Evolutionary conservation across 2,329 filamentous ascomycete species (phyloP).

Genomic region (Talaromyces sp.): DNA sequence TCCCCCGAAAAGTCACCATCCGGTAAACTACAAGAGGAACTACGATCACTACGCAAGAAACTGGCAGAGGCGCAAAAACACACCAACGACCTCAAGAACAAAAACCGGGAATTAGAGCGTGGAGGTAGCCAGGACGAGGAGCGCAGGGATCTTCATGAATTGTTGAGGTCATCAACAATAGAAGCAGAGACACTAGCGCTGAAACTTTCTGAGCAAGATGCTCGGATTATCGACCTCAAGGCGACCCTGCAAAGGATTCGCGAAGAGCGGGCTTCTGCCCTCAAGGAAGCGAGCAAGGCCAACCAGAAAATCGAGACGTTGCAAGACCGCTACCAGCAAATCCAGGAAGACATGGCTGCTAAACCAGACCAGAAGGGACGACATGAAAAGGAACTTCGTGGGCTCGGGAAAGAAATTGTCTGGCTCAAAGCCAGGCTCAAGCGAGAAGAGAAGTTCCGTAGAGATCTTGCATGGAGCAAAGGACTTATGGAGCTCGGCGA

Average conservation of each 20-base stretch:
- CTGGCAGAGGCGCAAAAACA: conserved; percentile 57
- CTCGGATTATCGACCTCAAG: conserved; percentile 53
- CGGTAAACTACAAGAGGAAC: conserved; percentile 45
- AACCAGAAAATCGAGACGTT: conserved; percentile 41
- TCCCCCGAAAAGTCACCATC: conserved; percentile 51
- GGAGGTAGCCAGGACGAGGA: conserved; percentile 44
- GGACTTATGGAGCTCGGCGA: conserved; percentile 79
- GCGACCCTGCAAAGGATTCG: conserved; percentile 60
- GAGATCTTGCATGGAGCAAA: conserved; percentile 81
- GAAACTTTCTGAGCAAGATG: conserved; percentile 64
- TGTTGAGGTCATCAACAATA: conserved; percentile 43
- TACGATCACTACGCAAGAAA: conserved; percentile 56
- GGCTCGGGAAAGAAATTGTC: conserved; percentile 81
- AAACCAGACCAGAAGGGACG: conserved; percentile 40
- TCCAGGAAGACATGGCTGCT: conserved; percentile 39
- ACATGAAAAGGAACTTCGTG: conserved; percentile 64
- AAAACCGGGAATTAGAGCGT: conserved; percentile 47
- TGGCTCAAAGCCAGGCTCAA: conserved; percentile 79
- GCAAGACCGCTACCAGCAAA: conserved; percentile 60
- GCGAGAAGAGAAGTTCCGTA: conserved; percentile 74
- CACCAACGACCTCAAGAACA: conserved; percentile 50
- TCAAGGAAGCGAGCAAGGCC: conserved; percentile 36
- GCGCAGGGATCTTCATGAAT: conserved; percentile 39
- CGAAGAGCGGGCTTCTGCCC: conserved; percentile 40
- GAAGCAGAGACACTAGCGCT: conserved; percentile 64